Base-by-base conservation (phyloP, 805 yeast genomes). In the Groenewaldozyma salmanticensis region DNA sequence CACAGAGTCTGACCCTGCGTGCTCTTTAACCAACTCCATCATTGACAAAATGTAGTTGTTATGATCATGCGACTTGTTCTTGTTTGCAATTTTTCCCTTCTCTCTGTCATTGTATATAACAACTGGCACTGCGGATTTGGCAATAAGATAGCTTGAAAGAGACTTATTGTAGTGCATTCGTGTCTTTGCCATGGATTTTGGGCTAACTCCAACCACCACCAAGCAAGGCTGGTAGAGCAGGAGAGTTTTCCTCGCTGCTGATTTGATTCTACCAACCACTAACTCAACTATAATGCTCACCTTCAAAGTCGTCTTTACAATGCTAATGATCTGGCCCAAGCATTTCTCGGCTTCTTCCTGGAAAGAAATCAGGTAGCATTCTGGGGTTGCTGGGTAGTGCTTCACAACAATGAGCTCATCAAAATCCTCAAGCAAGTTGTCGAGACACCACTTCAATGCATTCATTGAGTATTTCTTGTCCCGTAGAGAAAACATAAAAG, bases 111-210 rank as follows among this genome's bases (percentile, higher is more conserved):
- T n/a, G n/a, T n/a, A 79, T 37, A 79, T 71, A 19, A 80, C 67
- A n/a, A 77, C 72, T 0, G 88, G 87, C 13, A 79, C 68, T 3
- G 79, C 76, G 49, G 70, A 77, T 51, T 72, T 73, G 52, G 75
- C 77, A 21, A 80, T 81, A 35, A 79, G 63, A 37, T 83, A 62
- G 53, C 79, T 84, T 19, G 81, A 71, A 31, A 81, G 59, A 48
- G 80, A 31, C 39, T 42, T 44, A 17, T 46, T 73, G 22, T 79
- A 71, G 4, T 81, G 72, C 32, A 62, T 62, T 81, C 86, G 75
- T 19, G 79, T 68, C 43, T 75, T 63, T 2, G 81, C 77, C 15
- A 65, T 60, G 33, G 71, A 58, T 33, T 52, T 57, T 4, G 51
- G 46, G 16, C 51, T 53, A 17, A 77, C 76, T 46, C 79, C 69